Conservation (phyloP, 768 basidiomycete genomes). For the Lentinula lateritia region DNA sequence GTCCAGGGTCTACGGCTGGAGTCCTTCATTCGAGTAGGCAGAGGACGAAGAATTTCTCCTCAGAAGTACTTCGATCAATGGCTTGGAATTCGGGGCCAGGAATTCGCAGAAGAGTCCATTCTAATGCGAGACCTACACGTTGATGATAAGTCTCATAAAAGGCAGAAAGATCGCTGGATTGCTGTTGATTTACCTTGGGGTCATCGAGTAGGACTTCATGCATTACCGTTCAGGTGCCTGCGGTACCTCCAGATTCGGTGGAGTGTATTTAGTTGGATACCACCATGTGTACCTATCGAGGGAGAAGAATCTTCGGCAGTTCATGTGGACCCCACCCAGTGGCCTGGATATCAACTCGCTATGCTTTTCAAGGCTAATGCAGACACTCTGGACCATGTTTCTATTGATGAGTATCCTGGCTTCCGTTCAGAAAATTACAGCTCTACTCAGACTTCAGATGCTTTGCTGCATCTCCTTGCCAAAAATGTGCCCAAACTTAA, state of each 20-base stretch:
- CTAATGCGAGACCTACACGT: not conserved
- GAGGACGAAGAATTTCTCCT: not conserved
- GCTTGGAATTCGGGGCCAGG: not conserved
- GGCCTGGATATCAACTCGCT: not conserved
- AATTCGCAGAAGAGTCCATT: not conserved
- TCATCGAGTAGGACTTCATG: not conserved
- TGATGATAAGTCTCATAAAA: not conserved
- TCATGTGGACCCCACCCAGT: not conserved
- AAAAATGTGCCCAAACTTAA: not conserved
- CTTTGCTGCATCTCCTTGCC: not conserved
- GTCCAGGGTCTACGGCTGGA: not conserved
- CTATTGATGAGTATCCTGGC: conserved; percentile 3
- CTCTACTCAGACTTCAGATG: not conserved
- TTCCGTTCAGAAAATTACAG: not conserved
- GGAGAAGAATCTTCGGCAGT: too few species aligned
- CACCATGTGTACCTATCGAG: too few species aligned
- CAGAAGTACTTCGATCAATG: not conserved
- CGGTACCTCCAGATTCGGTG: not conserved
- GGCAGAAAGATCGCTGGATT: not conserved
- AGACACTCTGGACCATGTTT: not conserved
- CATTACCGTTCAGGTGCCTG: not conserved
- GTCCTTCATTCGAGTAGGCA: not conserved
- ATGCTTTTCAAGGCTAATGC: not conserved
- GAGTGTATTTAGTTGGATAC: conserved; percentile 1
- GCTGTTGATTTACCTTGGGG: conserved; percentile 1